These are phyloP conservation scores for Astragalus glycyphyllos DNA, from an alignment of 306 rosid species.

Conservation along the genomic window DNA sequence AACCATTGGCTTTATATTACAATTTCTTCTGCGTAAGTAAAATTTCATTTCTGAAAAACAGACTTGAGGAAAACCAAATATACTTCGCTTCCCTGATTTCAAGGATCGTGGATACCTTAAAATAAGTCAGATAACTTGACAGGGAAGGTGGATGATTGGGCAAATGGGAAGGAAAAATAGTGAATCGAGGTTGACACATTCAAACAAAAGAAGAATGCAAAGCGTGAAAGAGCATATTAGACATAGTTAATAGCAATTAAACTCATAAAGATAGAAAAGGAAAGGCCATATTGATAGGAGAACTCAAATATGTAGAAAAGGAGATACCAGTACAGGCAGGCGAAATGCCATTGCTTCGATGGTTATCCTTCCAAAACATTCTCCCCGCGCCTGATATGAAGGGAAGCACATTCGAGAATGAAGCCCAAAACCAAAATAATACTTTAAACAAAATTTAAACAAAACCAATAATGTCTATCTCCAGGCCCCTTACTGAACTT, in stretches of 20 bases:
- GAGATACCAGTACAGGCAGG: conserved; percentile 80
- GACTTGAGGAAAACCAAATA: not conserved
- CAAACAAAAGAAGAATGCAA: conserved; percentile 1
- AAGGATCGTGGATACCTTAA: not conserved
- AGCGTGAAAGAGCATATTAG: not conserved
- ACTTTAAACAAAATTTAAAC: conserved; percentile 7
- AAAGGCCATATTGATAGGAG: conserved; percentile 10
- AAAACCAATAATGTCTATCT: not conserved
- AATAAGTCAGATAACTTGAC: not conserved
- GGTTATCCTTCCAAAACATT: conserved; percentile 87
- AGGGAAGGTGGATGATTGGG: not conserved
- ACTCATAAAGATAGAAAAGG: not conserved
- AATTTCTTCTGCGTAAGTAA: too few relatives aligned
- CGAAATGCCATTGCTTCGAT: conserved; percentile 91
- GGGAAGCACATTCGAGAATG: conserved; percentile 23
- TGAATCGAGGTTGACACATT: not conserved
- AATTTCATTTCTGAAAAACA: not conserved
- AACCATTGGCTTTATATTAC: too few relatives aligned
- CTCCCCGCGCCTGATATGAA: conserved; percentile 69
- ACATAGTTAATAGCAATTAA: conserved; percentile 6
- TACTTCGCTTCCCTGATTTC: conserved; percentile 14
- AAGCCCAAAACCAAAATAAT: conserved; percentile 14
- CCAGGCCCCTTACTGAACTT: conserved; percentile 5
- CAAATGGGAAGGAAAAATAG: conserved; percentile 15
- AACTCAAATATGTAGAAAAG: conserved; percentile 16